A percentile compares a stretch with the other conserved stretches of the same genome.
These are phyloP conservation scores for Agapanthus africanus DNA, from an alignment of 106 monocot species.

Conservation along the genomic window DNA sequence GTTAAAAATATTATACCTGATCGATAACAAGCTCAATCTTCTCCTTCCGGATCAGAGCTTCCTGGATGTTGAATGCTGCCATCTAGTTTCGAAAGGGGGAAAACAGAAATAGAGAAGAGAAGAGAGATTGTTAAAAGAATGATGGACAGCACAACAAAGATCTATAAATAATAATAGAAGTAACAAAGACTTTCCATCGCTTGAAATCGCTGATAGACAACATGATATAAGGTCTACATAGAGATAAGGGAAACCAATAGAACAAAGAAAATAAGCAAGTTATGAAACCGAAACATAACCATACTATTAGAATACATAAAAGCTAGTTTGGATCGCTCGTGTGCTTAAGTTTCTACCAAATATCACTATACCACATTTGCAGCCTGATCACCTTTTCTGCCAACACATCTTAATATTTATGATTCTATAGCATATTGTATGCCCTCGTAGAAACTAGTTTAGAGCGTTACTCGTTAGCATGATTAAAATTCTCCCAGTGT, in stretches of 20 bases:
- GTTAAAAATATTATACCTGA: constrained; percentile 57
- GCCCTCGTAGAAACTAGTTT: not conserved
- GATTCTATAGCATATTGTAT: not conserved
- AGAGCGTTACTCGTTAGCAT: too few species aligned
- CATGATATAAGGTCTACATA: constrained; percentile 1
- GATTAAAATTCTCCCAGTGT: not conserved
- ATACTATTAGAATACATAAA: not conserved
- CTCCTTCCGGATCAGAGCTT: constrained; percentile 52
- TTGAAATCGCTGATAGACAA: not conserved
- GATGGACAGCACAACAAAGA: not conserved
- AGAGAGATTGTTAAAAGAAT: not conserved
- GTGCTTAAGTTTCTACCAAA: not conserved
- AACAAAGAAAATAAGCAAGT: constrained; percentile 3
- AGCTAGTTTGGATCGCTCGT: not conserved
- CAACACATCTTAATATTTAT: not conserved
- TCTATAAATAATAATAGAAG: not conserved
- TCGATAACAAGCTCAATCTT: constrained; percentile 71
- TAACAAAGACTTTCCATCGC: constrained; percentile 1
- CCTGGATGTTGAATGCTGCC: constrained; percentile 71
- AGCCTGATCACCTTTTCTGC: not conserved
- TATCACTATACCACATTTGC: too few species aligned
- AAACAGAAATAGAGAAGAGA: constrained; percentile 1
- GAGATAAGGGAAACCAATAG: not conserved
- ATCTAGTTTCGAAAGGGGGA: constrained; percentile 55
- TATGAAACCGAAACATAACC: not conserved